Percentiles rank a stretch among this genome's conserved stretches.
These are phyloP conservation scores for Steccherinum ochraceum DNA, from an alignment of 768 basidiomycete species.

Conservation along the genomic window DNA sequence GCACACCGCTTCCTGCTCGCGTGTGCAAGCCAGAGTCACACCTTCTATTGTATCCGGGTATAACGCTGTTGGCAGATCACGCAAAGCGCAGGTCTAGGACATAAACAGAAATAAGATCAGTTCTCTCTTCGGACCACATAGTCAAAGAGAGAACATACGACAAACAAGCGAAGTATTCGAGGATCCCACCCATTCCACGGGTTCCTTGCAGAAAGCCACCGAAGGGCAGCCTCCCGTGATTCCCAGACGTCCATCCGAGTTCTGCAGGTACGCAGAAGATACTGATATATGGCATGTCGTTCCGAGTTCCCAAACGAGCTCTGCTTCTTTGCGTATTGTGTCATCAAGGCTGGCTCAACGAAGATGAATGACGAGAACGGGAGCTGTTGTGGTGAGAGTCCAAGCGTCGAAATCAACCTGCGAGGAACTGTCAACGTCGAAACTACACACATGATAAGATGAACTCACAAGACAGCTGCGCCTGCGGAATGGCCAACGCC, in stretches of 20 bases:
- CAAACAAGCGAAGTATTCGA: slow-evolving; percentile 7
- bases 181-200: slow-evolving; percentile 10
- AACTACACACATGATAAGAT: too few species aligned
- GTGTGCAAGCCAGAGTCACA: not conserved
- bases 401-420: not conserved
- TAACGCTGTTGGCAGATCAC: not conserved
- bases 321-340: not conserved
- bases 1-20: not conserved
- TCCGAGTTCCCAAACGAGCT: not conserved
- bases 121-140: too few species aligned
- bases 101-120: too few species aligned
- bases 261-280: not conserved
- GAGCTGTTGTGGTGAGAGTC: not conserved
- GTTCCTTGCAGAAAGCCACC: slow-evolving; percentile 4
- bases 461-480: slow-evolving; percentile 39
- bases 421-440: not conserved
- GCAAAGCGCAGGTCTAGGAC: not conserved
- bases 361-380: slow-evolving; percentile 7
- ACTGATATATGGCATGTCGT: too few species aligned
- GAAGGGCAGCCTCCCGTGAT: slow-evolving; percentile 5
- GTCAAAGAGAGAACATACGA: too few species aligned
- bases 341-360: slow-evolving; percentile 11
- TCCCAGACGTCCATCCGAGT: slow-evolving; percentile 12
- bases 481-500: slow-evolving; percentile 55
- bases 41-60: not conserved